These are phyloP conservation scores for Wickerhamomyces rabaulensis DNA, from an alignment of 805 yeast genomes.

Conservation along the genomic window DNA sequence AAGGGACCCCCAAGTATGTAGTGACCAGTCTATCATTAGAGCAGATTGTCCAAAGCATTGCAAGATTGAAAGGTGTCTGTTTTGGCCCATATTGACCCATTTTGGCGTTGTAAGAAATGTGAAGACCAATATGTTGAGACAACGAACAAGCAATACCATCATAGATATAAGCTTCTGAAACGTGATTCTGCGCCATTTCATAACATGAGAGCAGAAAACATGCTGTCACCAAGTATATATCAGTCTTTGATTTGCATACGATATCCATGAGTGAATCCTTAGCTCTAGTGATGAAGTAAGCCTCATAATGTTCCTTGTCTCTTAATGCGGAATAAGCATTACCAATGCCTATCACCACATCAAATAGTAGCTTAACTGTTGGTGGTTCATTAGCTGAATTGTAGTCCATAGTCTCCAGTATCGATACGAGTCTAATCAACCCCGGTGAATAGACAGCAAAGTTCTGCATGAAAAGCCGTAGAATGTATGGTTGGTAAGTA, in stretches of 20 bases:
- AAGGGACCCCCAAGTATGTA: slow-evolving; percentile 23
- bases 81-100: slow-evolving; percentile 3
- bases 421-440: slow-evolving; percentile 10
- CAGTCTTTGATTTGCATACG: slow-evolving; percentile 12
- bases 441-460: slow-evolving; percentile 16
- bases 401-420: slow-evolving; percentile 15
- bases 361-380: slow-evolving; percentile 22
- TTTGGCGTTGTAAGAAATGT: slow-evolving; percentile 18
- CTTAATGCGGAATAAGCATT: slow-evolving; percentile 20
- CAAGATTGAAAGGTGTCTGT: slow-evolving; percentile 22
- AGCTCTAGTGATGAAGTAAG: slow-evolving; percentile 23
- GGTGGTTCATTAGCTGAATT: slow-evolving; percentile 7
- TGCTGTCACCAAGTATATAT: slow-evolving; percentile 22
- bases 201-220: slow-evolving; percentile 26
- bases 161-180: slow-evolving; percentile 26
- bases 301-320: slow-evolving; percentile 5
- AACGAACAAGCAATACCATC: slow-evolving; percentile 28
- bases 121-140: slow-evolving; percentile 30
- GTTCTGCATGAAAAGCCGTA: slow-evolving; percentile 7
- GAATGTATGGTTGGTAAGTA: slow-evolving; percentile 5
- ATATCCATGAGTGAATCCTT: slow-evolving; percentile 20
- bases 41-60: slow-evolving; percentile 28
- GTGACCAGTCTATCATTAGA: slow-evolving; percentile 28
- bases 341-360: slow-evolving; percentile 23
- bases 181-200: slow-evolving; percentile 26